Conservation (phyloP, 2,329 filamentous ascomycete genomes). For the Alternaria gaisen region DNA sequence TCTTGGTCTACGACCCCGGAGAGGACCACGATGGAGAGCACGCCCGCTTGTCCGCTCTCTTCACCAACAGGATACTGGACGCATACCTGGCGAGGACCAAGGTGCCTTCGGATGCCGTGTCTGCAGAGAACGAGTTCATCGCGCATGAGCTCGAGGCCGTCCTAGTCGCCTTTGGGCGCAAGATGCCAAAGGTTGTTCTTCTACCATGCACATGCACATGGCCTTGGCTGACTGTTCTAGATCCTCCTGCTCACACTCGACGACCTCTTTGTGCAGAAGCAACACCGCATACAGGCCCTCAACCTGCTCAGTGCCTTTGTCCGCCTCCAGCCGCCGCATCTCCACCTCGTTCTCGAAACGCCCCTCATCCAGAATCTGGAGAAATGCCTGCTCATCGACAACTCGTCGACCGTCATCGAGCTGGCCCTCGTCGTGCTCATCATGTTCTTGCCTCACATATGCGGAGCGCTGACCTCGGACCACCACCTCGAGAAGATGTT, state of each 20-base stretch:
- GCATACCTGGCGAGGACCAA: constrained; percentile 56
- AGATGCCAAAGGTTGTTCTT: constrained; percentile 66
- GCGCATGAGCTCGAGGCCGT: constrained; percentile 62
- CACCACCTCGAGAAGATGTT: constrained; percentile 75
- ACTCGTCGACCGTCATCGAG: constrained; percentile 79
- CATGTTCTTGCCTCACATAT: constrained; percentile 85
- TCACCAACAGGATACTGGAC: constrained; percentile 63
- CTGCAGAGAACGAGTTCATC: constrained; percentile 57
- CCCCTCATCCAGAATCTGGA: constrained; percentile 75
- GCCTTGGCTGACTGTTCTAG: constrained; percentile 49
- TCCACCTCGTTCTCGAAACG: constrained; percentile 77
- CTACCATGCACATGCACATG: not conserved
- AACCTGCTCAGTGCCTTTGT: constrained; percentile 77
- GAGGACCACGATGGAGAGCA: constrained; percentile 60
- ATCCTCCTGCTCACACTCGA: constrained; percentile 73
- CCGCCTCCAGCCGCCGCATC: constrained; percentile 78
- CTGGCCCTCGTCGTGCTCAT: constrained; percentile 77
- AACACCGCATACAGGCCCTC: constrained; percentile 70
- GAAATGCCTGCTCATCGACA: constrained; percentile 78
- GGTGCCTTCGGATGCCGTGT: constrained; percentile 48
- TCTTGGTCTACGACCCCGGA: constrained; percentile 70
- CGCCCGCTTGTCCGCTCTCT: constrained; percentile 56
- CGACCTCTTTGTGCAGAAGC: constrained; percentile 69
- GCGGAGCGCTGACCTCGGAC: constrained; percentile 70
- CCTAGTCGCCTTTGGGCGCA: constrained; percentile 68